phyloP scores from a whole-genome alignment of 805 yeast species.

The Lachancea mirantina region DNA sequence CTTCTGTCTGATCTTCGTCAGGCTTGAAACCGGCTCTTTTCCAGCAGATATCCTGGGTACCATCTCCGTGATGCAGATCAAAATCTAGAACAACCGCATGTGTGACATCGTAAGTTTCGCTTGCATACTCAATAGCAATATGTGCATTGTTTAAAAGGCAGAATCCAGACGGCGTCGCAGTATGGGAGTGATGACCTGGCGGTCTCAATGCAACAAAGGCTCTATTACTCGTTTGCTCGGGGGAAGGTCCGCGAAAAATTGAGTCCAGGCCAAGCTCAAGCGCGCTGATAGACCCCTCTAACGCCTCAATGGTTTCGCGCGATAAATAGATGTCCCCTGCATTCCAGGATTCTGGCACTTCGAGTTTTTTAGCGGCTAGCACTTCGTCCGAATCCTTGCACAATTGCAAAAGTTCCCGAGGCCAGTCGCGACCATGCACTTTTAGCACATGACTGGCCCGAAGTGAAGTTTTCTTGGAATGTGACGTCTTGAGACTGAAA shows the following conservation, averaged over 20 bases:
- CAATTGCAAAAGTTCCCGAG: slow-evolving; percentile 46
- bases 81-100: slow-evolving; percentile 79
- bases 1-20: slow-evolving; percentile 29
- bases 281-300: slow-evolving; percentile 73
- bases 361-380: slow-evolving; percentile 47
- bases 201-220: slow-evolving; percentile 70
- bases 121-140: slow-evolving; percentile 72
- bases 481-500: slow-evolving; percentile 40
- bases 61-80: slow-evolving; percentile 86
- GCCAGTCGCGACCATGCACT: slow-evolving; percentile 76
- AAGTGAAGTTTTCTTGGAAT: slow-evolving; percentile 39
- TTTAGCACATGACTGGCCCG: slow-evolving; percentile 52
- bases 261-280: slow-evolving; percentile 64
- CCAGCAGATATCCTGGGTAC: slow-evolving; percentile 83
- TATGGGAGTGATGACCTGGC: slow-evolving; percentile 85
- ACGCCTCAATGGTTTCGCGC: slow-evolving; percentile 57
- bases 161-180: slow-evolving; percentile 78
- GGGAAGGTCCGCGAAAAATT: slow-evolving; percentile 34
- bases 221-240: slow-evolving; percentile 32
- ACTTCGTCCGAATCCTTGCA: slow-evolving; percentile 54
- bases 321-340: slow-evolving; percentile 74
- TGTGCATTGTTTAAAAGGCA: slow-evolving; percentile 78
- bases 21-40: slow-evolving; percentile 45
- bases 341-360: slow-evolving; percentile 78
- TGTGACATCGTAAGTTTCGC: slow-evolving; percentile 51